Evolutionary conservation across 2,329 filamentous ascomycete genomes (phyloP).

Genomic region (Lachnellula arida): DNA sequence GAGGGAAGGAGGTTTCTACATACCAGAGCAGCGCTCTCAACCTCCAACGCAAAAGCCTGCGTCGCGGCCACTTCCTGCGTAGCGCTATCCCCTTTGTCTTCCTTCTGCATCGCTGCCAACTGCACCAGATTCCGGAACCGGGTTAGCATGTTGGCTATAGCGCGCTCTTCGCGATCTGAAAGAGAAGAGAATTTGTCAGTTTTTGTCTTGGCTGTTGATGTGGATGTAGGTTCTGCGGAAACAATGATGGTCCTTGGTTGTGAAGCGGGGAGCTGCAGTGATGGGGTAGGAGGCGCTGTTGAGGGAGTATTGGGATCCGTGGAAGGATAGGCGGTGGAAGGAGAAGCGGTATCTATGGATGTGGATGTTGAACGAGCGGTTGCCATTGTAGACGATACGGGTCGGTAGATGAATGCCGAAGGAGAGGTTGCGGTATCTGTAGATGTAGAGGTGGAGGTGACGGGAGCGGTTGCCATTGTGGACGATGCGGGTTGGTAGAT

Average conservation of each 20-base stretch:
- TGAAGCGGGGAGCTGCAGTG: background rate
- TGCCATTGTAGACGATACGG: no score
- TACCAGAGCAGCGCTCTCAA: conserved; percentile 31
- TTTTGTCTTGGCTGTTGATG: background rate
- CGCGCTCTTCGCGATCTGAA: conserved; percentile 42
- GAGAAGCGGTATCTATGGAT: no score
- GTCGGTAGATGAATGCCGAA: no score
- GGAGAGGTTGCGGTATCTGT: no score
- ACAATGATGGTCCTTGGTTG: background rate
- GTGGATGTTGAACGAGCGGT: no score
- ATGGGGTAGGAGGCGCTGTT: no score
- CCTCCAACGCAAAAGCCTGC: conserved; percentile 30
- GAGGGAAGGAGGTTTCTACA: background rate
- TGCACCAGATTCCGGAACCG: conserved; percentile 41
- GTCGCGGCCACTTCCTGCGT: conserved; percentile 29
- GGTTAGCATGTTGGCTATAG: conserved; percentile 42
- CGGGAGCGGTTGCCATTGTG: no score
- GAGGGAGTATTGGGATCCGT: no score
- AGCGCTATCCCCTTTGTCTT: conserved; percentile 25
- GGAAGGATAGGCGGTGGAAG: no score
- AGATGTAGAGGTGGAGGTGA: no score
- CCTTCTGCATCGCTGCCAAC: conserved; percentile 22
- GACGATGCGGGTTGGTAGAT: no score
- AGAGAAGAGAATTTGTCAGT: conserved; percentile 13
- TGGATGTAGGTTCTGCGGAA: background rate